Evolutionary conservation across 768 basidiomycete species (phyloP), one percentile per base, ranked within the genome.

Genomic region (Auricularia sp.): DNA sequence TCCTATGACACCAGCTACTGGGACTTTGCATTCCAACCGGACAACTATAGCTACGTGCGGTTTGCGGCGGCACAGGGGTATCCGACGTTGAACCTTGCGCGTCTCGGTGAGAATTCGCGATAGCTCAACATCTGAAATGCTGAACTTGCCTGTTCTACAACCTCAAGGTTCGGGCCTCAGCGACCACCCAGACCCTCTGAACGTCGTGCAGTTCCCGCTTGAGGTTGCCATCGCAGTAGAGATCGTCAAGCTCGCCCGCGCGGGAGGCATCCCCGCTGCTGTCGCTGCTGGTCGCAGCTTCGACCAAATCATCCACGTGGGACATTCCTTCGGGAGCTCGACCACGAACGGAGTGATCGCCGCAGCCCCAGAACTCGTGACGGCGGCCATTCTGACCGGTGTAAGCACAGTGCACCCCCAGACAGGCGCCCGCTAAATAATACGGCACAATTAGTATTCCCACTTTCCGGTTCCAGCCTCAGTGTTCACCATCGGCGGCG

Each of bases 21-120:
- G 62, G 62, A 63, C 21, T 34, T 63, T 7, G 62, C 33, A 3
- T 54, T 53, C 36, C 62, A 63, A 29, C 62, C 62, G 62, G 62
- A 34, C 35, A 63, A 53, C 18, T 63, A 63, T 23, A 51, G 47
- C 21, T 51, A 51, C 8, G 47, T 51, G 10, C 47, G 16, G 11
- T 51, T 51, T 21, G 47, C 47, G 10, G 47, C 47, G 47, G 47
- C 47, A 10, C 47, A 51, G 47, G 47, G 47, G 6, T 51, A 51
- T 51, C 47, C 47, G 47, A 51, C 47, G 8, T 18, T 51, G 10
- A 51, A 51, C 16, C 14, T 51, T 6, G 47, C 47, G 47, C 47
- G 47, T 18, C 47, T 51, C 5, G 47, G 47, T 51, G 18, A 16
- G 47, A 6, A 6, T 51, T 18, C 5, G 14, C 14, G 14, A 10